A percentile compares a stretch with the other conserved stretches of the same genome.
Evolutionary conservation across 768 basidiomycete species (phyloP).

Genomic region (Suillus brevipes): DNA sequence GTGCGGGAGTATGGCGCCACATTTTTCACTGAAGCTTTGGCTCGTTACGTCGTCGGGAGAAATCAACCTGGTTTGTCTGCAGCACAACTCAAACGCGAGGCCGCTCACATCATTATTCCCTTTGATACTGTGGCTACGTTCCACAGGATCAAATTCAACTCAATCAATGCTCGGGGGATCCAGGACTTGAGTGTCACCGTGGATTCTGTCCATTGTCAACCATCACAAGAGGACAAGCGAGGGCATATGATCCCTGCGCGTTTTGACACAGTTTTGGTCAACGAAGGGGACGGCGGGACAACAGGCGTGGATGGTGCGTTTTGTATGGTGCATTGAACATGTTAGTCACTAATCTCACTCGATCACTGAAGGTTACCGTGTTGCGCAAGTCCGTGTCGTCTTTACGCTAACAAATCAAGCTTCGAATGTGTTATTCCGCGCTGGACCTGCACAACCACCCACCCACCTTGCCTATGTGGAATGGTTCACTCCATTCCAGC

Average conservation of each 20-base stretch:
- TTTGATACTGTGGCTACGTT: neutral
- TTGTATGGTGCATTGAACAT: neutral
- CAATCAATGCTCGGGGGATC: neutral
- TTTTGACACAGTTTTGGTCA: constrained; percentile 9
- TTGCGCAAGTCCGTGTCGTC: neutral
- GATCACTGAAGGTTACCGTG: neutral
- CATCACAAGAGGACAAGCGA: neutral
- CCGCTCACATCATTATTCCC: neutral
- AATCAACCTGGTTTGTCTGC: neutral
- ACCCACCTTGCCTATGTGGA: constrained; percentile 31
- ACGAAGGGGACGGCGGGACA: neutral
- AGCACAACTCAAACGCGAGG: neutral
- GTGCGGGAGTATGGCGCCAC: constrained; percentile 22
- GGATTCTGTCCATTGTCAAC: neutral
- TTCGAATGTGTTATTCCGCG: neutral
- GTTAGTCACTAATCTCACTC: neutral
- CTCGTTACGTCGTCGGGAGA: neutral
- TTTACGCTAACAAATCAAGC: neutral
- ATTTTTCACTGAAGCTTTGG: constrained; percentile 13
- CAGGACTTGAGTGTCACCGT: neutral
- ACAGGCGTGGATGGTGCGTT: neutral
- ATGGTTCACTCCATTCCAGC: constrained; percentile 27
- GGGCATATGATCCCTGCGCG: neutral
- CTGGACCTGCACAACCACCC: constrained; percentile 6
- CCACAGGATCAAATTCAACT: neutral